Evolutionary conservation across 1,284 basidiomycete genomes (phyloP), one percentile per base, ranked within the genome.

Genomic region (Ustilago cynodontis): DNA sequence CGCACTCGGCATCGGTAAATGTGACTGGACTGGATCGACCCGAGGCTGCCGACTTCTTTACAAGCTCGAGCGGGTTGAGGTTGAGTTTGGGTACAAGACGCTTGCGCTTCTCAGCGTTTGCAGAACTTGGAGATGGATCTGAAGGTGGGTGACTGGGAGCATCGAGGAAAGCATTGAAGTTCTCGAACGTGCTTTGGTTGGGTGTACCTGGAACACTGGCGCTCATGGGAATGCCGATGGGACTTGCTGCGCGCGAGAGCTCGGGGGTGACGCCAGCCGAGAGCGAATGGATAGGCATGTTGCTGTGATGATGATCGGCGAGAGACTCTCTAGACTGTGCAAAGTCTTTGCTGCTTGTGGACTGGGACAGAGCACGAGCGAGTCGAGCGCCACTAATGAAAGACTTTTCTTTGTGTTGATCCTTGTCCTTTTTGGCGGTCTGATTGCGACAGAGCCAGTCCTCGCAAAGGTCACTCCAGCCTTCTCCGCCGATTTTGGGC

Each of bases 381-480:
- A 73, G 71, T 3, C 70, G 62, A 0, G 75, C 70, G 16, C 75
- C 75, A 33, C 64, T 70, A 52, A 72, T 65, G 51, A 77, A 71
- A 2, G 60, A 45, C 28, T 69, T 69, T 10, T 67, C 73, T 54
- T 65, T 65, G 51, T 41, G n/a, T n/a, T n/a, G 41, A 1, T 59
- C 72, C 37, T 66, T 71, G n/a, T 70, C 63, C 39, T 64, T 70
- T 18, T 56, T 66, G 2, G 61, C 57, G 16, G 47, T 57, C n/a
- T 59, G 79, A 51, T 78, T 85, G 35, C 77, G 78, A 63, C 81
- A 82, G n/a, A 87, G 79, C 82, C 85, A 87, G 28, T 84, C 78
- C 51, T 87, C 86, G 52, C 87, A 85, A 20, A 85, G 71, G 37
- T 85, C 84, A 31, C 86, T 87, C 87, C 87, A 84, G 0, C 82